Conservation (phyloP, 2,329 filamentous ascomycete species). For the Akanthomyces uredinophilus region DNA sequence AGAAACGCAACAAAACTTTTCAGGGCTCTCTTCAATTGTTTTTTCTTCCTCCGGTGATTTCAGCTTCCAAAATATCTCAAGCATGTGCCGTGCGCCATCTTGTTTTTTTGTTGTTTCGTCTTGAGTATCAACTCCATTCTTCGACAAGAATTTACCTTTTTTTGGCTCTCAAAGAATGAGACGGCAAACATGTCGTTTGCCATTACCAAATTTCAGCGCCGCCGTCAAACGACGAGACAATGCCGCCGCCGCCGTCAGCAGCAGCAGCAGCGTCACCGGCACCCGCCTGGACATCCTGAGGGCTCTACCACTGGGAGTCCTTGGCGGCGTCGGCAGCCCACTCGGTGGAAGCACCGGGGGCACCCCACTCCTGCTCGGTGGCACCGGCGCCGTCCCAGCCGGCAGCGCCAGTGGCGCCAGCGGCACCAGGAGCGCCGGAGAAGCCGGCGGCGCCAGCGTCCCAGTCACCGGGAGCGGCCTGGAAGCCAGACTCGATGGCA, state of each 20-base stretch:
- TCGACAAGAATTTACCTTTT: not conserved
- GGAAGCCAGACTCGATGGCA: slow-evolving; percentile 75
- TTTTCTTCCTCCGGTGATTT: not conserved
- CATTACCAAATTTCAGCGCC: slow-evolving; percentile 14
- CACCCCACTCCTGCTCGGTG: slow-evolving; percentile 59
- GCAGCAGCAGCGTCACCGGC: not conserved
- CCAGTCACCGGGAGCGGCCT: slow-evolving; percentile 68
- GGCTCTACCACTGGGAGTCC: slow-evolving; percentile 49
- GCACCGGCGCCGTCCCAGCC: slow-evolving; percentile 54
- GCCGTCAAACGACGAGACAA: slow-evolving; percentile 1
- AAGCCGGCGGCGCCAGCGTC: slow-evolving; percentile 68
- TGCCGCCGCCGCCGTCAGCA: not conserved
- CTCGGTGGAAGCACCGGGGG: slow-evolving; percentile 59
- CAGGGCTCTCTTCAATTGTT: not conserved
- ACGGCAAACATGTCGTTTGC: not conserved
- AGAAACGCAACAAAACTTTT: not conserved
- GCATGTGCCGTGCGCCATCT: not conserved
- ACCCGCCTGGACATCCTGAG: slow-evolving; percentile 18
- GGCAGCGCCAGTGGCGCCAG: slow-evolving; percentile 35
- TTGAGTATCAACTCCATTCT: not conserved
- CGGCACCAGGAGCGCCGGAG: slow-evolving; percentile 49
- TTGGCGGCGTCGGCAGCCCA: slow-evolving; percentile 61
- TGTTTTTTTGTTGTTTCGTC: not conserved
- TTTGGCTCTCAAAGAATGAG: not conserved
- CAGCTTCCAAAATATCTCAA: not conserved